Evolutionary conservation across 352 stramenopile species (phyloP).

Genomic region (Peronospora farinosa): DNA sequence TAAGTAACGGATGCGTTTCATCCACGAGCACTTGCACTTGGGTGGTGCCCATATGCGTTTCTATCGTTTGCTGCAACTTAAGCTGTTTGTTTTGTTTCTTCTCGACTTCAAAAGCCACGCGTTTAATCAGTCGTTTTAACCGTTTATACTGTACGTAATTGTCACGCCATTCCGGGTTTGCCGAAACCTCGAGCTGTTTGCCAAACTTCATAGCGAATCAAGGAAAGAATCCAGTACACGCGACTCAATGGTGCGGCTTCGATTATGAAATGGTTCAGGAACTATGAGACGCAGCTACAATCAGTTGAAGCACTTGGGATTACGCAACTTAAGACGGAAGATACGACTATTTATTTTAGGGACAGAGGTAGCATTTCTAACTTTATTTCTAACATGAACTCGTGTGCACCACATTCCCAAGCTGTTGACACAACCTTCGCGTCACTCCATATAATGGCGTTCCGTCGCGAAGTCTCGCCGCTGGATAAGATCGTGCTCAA

Average conservation of each 20-base stretch:
- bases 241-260: too few species aligned
- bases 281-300: too few species aligned
- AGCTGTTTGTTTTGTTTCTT: conserved; percentile 69
- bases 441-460: conserved; percentile 52
- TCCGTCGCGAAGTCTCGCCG: conserved; percentile 72
- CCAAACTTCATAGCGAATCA: conserved; percentile 89
- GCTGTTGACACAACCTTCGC: too few species aligned
- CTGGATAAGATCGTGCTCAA: conserved; percentile 87
- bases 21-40: conserved; percentile 42
- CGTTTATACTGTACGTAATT: conserved; percentile 90
- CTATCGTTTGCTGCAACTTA: conserved; percentile 55
- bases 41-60: conserved; percentile 15
- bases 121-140: conserved; percentile 88
- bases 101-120: conserved; percentile 85
- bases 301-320: too few species aligned
- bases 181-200: conserved; percentile 88
- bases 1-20: conserved; percentile 59
- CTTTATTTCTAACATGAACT: too few species aligned
- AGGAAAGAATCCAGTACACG: too few species aligned
- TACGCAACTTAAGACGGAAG: too few species aligned
- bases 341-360: too few species aligned
- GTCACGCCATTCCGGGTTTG: conserved; percentile 84
- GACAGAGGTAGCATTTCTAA: too few species aligned
- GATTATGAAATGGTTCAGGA: too few species aligned
- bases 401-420: too few species aligned